Percentiles rank a stretch among this genome's conserved stretches.
phyloP scores from a whole-genome alignment of 768 basidiomycete species.

The Cystobasidium onofrii region DNA sequence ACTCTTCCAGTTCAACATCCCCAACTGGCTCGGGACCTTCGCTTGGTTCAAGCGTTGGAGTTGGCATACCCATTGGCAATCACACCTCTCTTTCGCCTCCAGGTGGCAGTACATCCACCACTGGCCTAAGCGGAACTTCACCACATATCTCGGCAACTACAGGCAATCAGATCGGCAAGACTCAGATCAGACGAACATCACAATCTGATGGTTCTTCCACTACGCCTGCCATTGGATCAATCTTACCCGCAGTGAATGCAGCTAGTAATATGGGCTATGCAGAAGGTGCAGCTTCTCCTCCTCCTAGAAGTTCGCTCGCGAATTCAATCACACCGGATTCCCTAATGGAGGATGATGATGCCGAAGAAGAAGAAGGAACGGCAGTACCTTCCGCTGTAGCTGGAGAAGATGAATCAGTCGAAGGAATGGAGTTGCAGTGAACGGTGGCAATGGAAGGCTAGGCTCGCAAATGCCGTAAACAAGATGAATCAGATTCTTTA shows the following conservation, averaged over 20 bases:
- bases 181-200: conserved; percentile 21
- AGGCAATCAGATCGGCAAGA: conserved; percentile 17
- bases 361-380: background rate
- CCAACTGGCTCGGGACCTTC: conserved; percentile 2
- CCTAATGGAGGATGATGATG: background rate
- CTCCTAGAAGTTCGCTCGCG: conserved; percentile 9
- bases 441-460: too few species aligned
- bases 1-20: background rate
- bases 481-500: too few species aligned
- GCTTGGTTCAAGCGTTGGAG: background rate
- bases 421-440: conserved; percentile 26
- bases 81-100: background rate
- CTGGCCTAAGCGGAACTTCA: background rate
- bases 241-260: background rate
- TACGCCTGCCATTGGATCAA: background rate
- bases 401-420: conserved; percentile 16
- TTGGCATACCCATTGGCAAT: background rate
- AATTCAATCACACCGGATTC: conserved; percentile 14
- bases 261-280: background rate
- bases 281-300: conserved; percentile 3
- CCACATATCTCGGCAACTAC: conserved; percentile 9
- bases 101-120: background rate
- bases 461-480: too few species aligned
- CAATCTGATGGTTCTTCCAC: background rate
- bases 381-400: background rate